A percentile compares a stretch with the other conserved stretches of the same genome.
Evolutionary conservation across 169 alveolate genomes (phyloP).

Genomic region (Theileria annulata): DNA sequence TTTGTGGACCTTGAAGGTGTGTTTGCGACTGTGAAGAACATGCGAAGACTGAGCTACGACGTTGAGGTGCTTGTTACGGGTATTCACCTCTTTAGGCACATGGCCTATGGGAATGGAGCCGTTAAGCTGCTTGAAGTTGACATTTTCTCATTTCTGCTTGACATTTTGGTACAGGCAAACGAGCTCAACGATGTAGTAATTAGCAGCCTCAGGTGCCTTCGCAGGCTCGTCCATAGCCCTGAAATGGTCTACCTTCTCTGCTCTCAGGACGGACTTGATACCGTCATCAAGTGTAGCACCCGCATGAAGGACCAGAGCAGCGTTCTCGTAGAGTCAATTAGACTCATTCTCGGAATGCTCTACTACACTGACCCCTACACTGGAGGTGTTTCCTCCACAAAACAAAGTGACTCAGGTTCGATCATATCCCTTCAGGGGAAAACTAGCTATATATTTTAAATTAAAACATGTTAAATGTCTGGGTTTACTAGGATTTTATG

Average conservation of each 20-base stretch:
- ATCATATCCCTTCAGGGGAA: too few species aligned
- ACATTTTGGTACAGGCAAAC: slow-evolving; percentile 75
- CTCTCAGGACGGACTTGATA: slow-evolving; percentile 85
- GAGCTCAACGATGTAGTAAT: slow-evolving; percentile 82
- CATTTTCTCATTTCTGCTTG: slow-evolving; percentile 79
- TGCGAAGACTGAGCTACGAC: slow-evolving; percentile 84
- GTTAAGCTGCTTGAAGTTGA: slow-evolving; percentile 83
- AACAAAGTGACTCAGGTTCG: too few species aligned
- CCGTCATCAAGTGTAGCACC: slow-evolving; percentile 75
- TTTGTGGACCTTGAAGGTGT: slow-evolving; percentile 82
- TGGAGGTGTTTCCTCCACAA: slow-evolving; percentile 62
- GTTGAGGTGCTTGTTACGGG: slow-evolving; percentile 79
- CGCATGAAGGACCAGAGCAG: slow-evolving; percentile 82
- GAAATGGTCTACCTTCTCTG: slow-evolving; percentile 87
- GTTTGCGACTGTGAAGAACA: slow-evolving; percentile 73
- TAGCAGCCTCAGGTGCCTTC: slow-evolving; percentile 81
- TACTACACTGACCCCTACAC: slow-evolving; percentile 57
- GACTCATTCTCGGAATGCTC: slow-evolving; percentile 80
- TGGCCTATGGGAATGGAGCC: slow-evolving; percentile 75
- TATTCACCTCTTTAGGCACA: slow-evolving; percentile 84
- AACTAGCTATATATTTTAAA: too few species aligned
- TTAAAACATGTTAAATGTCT: too few species aligned
- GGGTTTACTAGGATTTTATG: too few species aligned
- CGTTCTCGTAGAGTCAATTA: slow-evolving; percentile 83
- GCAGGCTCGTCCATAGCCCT: slow-evolving; percentile 82